These are phyloP conservation scores for Ilex paraguariensis DNA, from an alignment of 305 asterid genomes.

Conservation along the genomic window DNA sequence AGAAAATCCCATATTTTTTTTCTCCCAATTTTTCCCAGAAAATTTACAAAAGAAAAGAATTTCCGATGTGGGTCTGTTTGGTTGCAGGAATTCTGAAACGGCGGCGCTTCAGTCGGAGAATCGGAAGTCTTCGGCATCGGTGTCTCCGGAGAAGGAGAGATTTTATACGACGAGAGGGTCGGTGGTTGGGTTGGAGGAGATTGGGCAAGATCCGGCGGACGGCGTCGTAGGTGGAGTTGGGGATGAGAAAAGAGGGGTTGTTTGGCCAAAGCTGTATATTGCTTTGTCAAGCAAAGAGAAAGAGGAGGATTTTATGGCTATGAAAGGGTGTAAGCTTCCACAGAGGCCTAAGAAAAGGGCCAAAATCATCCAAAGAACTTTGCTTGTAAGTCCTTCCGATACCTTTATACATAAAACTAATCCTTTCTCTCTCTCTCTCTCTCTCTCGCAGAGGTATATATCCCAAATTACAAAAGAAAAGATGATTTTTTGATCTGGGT, in stretches of 20 bases:
- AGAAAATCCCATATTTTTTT: not conserved
- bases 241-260: conserved; percentile 8
- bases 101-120: conserved; percentile 13
- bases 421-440: no score
- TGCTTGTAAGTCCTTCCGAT: conserved; percentile 25
- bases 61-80: no score
- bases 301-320: conserved; percentile 43
- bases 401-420: no score
- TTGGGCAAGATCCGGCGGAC: not conserved
- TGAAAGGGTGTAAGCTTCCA: conserved; percentile 46
- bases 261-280: conserved; percentile 32
- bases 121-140: conserved; percentile 15
- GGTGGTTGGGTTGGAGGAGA: conserved; percentile 19
- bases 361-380: conserved; percentile 37
- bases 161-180: conserved; percentile 42
- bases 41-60: not conserved
- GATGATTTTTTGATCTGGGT: no score
- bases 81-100: conserved; percentile 31
- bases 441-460: no score
- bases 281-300: conserved; percentile 37
- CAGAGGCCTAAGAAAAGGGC: conserved; percentile 43
- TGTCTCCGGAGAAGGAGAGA: conserved; percentile 38
- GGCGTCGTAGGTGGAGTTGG: conserved; percentile 16
- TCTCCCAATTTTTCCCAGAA: not conserved
- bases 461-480: no score